A percentile compares a stretch with the other conserved stretches of the same genome.
Conservation (phyloP, 352 stramenopile species). For the Lagenidium giganteum region DNA sequence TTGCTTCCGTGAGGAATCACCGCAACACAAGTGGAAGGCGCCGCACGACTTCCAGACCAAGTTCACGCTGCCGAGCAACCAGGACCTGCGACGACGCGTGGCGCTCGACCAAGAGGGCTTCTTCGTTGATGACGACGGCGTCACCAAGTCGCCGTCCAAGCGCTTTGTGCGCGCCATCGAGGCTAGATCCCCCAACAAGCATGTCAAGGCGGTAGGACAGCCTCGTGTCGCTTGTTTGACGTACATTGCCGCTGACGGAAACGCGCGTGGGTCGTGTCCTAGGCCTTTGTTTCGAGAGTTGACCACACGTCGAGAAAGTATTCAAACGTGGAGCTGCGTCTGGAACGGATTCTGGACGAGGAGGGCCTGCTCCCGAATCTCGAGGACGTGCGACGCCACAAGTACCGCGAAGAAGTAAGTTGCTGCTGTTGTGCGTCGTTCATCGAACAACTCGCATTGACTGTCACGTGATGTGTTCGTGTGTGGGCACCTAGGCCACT, state of each 20-base stretch:
- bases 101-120: constrained; percentile 47
- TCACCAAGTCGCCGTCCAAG: too few species aligned
- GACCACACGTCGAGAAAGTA: constrained; percentile 59
- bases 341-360: constrained; percentile 60
- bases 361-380: constrained; percentile 45
- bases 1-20: constrained; percentile 28
- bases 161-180: background rate
- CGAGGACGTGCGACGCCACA: constrained; percentile 41
- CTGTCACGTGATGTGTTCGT: constrained; percentile 2
- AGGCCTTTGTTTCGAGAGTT: constrained; percentile 34
- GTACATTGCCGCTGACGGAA: background rate
- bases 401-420: constrained; percentile 49
- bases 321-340: constrained; percentile 45
- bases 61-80: constrained; percentile 53
- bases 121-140: constrained; percentile 9
- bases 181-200: too few species aligned
- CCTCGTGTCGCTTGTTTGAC: background rate
- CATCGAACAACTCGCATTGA: background rate
- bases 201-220: constrained; percentile 3
- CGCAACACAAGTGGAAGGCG: too few species aligned
- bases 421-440: too few species aligned
- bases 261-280: background rate
- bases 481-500: constrained; percentile 12
- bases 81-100: constrained; percentile 48
- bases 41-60: constrained; percentile 76